Conservation (phyloP, 345 rosid genomes). For the Turritis glabra region DNA sequence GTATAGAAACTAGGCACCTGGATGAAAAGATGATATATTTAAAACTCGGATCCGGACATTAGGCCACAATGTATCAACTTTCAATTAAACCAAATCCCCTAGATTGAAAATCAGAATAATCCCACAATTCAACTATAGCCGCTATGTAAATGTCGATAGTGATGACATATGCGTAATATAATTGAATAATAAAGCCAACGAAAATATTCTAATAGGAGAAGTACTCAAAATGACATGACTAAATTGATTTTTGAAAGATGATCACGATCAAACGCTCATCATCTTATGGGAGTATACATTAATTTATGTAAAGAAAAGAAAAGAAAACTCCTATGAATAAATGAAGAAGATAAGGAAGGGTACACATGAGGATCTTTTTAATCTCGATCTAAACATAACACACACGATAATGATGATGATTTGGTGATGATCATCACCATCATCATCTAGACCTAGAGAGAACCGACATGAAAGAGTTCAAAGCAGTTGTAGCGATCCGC, state of each 20-base stretch:
- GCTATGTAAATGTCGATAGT: neutral
- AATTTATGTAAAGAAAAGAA: neutral
- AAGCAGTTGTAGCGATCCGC: slow-evolving; percentile 30
- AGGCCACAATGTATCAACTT: neutral
- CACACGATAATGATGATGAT: neutral
- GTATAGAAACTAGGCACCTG: neutral
- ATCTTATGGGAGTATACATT: neutral
- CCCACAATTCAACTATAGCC: neutral
- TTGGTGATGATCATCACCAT: neutral
- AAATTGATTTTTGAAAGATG: neutral
- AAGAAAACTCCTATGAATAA: too few species aligned
- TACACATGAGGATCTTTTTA: neutral
- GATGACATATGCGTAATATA: neutral
- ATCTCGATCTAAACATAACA: neutral
- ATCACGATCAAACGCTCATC: neutral
- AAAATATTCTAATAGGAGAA: neutral
- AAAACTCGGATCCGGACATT: neutral
- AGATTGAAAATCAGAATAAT: neutral
- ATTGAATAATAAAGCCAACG: neutral
- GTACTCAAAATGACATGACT: neutral
- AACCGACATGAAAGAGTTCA: slow-evolving; percentile 32
- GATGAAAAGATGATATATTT: neutral
- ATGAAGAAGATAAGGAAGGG: too few species aligned
- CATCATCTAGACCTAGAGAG: slow-evolving; percentile 25
- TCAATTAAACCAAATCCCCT: neutral